A percentile compares a stretch with the other conserved stretches of the same genome.
Evolutionary conservation across 108 stramenopile species (phyloP).

Genomic region (Stephanodiscus minutulus): DNA sequence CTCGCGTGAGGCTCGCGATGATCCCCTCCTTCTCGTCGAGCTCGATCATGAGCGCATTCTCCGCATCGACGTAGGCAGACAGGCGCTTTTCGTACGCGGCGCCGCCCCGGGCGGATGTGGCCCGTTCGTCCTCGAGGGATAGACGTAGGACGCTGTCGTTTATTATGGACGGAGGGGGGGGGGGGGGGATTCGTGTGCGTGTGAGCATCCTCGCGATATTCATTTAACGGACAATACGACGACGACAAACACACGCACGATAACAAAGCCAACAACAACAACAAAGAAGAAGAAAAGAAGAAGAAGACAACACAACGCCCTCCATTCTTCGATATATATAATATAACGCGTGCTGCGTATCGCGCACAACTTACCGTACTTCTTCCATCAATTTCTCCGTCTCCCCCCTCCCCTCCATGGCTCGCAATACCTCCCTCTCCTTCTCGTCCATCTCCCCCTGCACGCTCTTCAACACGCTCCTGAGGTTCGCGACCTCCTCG

Average conservation of each 20-base stretch:
- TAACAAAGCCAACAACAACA: not conserved
- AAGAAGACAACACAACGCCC: no score
- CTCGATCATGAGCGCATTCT: conserved; percentile 20
- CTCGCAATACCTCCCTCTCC: conserved; percentile 20
- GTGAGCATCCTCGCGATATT: no score
- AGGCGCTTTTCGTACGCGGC: conserved; percentile 28
- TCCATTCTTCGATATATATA: no score
- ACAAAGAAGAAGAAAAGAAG: not conserved
- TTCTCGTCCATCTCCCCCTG: conserved; percentile 36
- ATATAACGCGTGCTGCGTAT: no score
- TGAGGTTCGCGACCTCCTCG: conserved; percentile 44
- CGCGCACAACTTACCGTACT: conserved; percentile 28
- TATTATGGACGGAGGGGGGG: no score
- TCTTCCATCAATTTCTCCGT: conserved; percentile 36
- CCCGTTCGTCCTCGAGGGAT: conserved; percentile 28
- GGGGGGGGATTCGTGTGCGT: no score
- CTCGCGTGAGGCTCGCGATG: conserved; percentile 21
- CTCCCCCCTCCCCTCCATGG: conserved; percentile 24
- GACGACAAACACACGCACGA: no score
- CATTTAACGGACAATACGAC: no score
- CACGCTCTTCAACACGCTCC: conserved; percentile 26
- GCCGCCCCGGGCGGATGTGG: conserved; percentile 12
- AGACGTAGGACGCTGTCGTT: conserved; percentile 29
- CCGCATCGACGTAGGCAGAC: conserved; percentile 20
- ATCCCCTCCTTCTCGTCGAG: conserved; percentile 31